Evolutionary conservation across 169 alveolate genomes (phyloP), one percentile per base, ranked within the genome.

Genomic region (Sarcocystis neurona): DNA sequence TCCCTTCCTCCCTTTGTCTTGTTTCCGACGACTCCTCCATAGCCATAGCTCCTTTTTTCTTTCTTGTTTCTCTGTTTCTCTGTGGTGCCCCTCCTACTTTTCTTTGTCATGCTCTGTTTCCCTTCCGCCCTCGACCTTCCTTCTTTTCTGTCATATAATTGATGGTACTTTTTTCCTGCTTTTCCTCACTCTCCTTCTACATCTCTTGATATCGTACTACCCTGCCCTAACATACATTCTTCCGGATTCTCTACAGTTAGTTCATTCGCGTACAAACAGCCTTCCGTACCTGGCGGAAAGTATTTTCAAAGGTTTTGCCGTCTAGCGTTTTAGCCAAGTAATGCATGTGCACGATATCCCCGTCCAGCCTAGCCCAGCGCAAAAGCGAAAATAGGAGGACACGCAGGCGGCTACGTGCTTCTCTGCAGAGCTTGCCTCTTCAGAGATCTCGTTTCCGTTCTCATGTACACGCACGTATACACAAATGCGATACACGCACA

Each of bases 301-400:
- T 72, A 56, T 72, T 72, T 37, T 41, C 27, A 27, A 72, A 72
- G 30, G 82, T 72, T 39, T 72, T 39, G 47, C 82, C 82, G 20
- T 43, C 41, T 53, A 72, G 82, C 39, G 56, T 48, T 53, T 72
- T 72, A n/a, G 56, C 82, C 15, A 72, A 23, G 82, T 72, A 72
- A 32, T 72, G 82, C 82, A 72, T 72, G 53, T 72, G 82, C 27
- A 72, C 46, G n/a, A 72, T 4, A 18, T 72, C 82, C 56, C 37
- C 30, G 6, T 32, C 82, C 12, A 34, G 5, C 27, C 82, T 72
- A 32, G 1, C 20, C 30, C n/a, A n/a, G n/a, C n/a, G n/a, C n/a
- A n/a, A 39, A 27, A 72, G 30, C 66, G 23, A 53, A 23, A 53
- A 53, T 23, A 12, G 23, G 66, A 53, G 30, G 23, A 23, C 66